phyloP scores from a whole-genome alignment of 2,329 filamentous ascomycete species.

The Paecilomyces dactylethromorphus region DNA sequence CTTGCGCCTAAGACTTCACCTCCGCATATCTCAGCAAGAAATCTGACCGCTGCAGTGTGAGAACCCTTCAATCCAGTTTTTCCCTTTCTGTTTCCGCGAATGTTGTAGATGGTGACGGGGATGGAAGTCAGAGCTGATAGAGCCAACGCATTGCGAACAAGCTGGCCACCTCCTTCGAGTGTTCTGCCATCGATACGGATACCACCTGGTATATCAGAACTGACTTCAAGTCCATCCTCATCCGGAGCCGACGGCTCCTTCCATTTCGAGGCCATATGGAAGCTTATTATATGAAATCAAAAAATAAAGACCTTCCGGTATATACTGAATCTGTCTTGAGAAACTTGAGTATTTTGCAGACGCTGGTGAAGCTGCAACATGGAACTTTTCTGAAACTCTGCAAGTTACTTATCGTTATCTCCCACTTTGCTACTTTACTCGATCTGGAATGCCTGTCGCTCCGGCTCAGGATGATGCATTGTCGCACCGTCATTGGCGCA shows the following conservation, averaged over 20 bases:
- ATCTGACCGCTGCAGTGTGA: constrained; percentile 50
- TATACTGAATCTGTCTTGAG: too few relatives aligned
- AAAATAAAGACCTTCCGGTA: too few relatives aligned
- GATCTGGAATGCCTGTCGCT: not conserved
- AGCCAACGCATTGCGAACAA: constrained; percentile 51
- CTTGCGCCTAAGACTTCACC: constrained; percentile 32
- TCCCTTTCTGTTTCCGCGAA: constrained; percentile 46
- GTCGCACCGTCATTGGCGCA: not conserved
- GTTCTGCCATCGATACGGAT: constrained; percentile 42
- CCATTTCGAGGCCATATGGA: not conserved
- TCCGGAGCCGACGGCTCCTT: not conserved
- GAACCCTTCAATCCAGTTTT: constrained; percentile 52
- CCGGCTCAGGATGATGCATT: not conserved
- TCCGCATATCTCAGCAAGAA: constrained; percentile 44
- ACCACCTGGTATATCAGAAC: not conserved
- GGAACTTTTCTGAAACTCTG: not conserved
- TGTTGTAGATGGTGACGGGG: constrained; percentile 46
- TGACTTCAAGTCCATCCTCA: not conserved
- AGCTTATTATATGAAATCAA: not conserved
- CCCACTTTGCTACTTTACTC: not conserved
- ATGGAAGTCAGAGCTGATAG: constrained; percentile 48
- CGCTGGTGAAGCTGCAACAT: too few relatives aligned
- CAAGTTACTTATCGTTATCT: not conserved
- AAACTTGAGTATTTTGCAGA: too few relatives aligned
- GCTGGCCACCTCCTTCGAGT: constrained; percentile 57